Evolutionary conservation across 2,329 filamentous ascomycete species (phyloP).

Genomic region (Pseudogymnoascus verrucosus): DNA sequence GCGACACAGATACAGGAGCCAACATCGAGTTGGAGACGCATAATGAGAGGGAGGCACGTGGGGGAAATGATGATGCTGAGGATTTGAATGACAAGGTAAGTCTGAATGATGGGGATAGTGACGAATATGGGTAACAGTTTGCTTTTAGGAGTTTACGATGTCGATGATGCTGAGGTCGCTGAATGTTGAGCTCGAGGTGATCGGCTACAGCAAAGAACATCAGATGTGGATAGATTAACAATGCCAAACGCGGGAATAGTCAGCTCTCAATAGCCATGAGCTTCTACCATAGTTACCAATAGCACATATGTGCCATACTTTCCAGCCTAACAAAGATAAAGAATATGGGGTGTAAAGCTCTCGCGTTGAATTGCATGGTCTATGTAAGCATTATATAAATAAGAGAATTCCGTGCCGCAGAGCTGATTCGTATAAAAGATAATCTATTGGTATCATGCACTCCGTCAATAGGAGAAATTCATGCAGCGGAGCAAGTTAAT

Average conservation of each 20-base stretch:
- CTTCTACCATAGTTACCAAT: not conserved
- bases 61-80: constrained; percentile 27
- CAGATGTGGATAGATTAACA: constrained; percentile 50
- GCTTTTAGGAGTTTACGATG: constrained; percentile 54
- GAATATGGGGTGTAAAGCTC: not conserved
- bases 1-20: constrained; percentile 26
- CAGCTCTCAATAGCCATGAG: not conserved
- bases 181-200: constrained; percentile 53
- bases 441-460: not conserved
- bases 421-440: not conserved
- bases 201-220: constrained; percentile 51
- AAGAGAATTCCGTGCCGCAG: not conserved
- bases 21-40: constrained; percentile 27
- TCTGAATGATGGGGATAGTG: constrained; percentile 23
- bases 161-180: constrained; percentile 60
- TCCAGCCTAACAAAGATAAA: not conserved
- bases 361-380: not conserved
- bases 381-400: not conserved
- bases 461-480: not conserved
- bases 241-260: not conserved
- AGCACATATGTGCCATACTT: not conserved
- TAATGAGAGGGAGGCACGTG: constrained; percentile 28
- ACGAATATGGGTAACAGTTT: constrained; percentile 10
- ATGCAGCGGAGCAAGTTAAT: not conserved
- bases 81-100: constrained; percentile 33